A percentile compares a stretch with the other conserved stretches of the same genome.
These are phyloP conservation scores for Mortierella sp. DNA, from an alignment of 371 early-diverging fungal genomes.

Conservation along the genomic window DNA sequence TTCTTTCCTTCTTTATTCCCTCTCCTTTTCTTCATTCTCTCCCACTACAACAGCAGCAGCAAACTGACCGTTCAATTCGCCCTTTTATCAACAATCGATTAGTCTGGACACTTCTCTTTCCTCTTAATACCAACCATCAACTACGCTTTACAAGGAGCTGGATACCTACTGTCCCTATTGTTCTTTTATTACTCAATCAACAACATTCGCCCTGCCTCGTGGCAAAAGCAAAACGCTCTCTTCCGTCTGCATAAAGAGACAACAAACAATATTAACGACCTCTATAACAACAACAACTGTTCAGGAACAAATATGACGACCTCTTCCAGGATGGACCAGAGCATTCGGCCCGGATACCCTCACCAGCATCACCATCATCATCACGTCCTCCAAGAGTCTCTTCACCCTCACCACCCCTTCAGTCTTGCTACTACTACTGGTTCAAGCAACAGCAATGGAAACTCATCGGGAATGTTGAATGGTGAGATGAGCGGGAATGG, in stretches of 20 bases:
- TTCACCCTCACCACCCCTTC: constrained; percentile 7
- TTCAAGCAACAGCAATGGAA: neutral
- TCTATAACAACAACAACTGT: neutral
- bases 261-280: neutral
- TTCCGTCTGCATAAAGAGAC: constrained; percentile 12
- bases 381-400: constrained; percentile 10
- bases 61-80: neutral
- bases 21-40: neutral
- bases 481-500: neutral
- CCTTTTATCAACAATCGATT: neutral
- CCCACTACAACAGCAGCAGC: neutral
- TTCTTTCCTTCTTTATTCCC: neutral
- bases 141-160: neutral
- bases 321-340: constrained; percentile 14
- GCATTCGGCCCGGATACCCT: constrained; percentile 4
- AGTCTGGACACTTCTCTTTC: too few species aligned
- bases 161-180: neutral
- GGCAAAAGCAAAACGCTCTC: neutral
- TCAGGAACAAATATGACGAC: neutral
- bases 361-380: constrained; percentile 8
- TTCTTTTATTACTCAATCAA: neutral
- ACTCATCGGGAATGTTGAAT: neutral
- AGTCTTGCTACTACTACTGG: neutral
- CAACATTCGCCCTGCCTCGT: too few species aligned
- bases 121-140: neutral